Conservation (phyloP, 1,139 yeast genomes). For the Ogataea hybrid region DNA sequence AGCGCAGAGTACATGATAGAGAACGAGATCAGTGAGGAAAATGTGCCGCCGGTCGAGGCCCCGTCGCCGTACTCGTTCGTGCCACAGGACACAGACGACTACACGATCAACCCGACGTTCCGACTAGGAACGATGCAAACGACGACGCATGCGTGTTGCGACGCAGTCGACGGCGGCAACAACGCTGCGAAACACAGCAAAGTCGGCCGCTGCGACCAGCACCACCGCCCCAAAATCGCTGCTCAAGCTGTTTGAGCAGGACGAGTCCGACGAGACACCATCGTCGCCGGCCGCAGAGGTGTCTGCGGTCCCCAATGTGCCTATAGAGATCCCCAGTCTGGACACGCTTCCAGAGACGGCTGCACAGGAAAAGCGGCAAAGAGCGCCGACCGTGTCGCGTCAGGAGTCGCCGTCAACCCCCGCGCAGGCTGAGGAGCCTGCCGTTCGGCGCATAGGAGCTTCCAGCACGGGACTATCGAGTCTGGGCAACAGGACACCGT, state of each 20-base stretch:
- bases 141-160: conserved; percentile 18
- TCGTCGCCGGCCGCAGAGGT: conserved; percentile 5
- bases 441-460: conserved; percentile 22
- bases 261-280: conserved; percentile 21
- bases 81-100: conserved; percentile 9
- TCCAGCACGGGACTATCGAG: conserved; percentile 10
- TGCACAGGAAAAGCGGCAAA: conserved; percentile 4
- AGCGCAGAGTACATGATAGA: conserved; percentile 70
- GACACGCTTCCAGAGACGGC: conserved; percentile 29
- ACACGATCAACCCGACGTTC: conserved; percentile 16
- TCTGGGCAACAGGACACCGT: conserved; percentile 26
- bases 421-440: conserved; percentile 9
- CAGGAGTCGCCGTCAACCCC: conserved; percentile 7
- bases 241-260: conserved; percentile 64
- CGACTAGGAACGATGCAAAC: conserved; percentile 16
- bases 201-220: conserved; percentile 16
- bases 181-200: conserved; percentile 17
- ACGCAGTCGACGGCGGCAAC: conserved; percentile 20
- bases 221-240: conserved; percentile 70
- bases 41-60: conserved; percentile 25
- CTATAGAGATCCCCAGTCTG: conserved; percentile 58
- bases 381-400: conserved; percentile 8
- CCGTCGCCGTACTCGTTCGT: neutral
- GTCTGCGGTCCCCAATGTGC: conserved; percentile 32
- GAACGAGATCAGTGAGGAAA: conserved; percentile 44